Conservation (phyloP, 108 stramenopile species). For the Tribonema minus region DNA sequence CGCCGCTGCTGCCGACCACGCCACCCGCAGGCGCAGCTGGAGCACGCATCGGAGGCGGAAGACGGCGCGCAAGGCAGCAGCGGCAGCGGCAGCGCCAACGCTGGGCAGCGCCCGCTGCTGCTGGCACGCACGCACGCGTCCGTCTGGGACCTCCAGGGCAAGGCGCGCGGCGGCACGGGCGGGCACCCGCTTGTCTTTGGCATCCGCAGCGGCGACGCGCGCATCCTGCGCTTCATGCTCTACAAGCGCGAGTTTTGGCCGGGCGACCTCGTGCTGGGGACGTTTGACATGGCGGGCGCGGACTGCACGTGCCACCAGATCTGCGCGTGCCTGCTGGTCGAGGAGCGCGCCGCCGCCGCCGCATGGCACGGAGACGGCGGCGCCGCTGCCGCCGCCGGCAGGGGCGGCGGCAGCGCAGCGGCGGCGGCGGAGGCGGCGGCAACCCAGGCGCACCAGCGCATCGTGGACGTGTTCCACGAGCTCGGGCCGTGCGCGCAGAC, state of each 20-base stretch:
- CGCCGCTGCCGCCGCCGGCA: not conserved
- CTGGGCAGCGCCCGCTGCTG: not conserved
- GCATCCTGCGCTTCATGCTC: slow-evolving; percentile 23
- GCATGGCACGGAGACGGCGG: not conserved
- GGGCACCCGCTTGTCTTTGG: slow-evolving; percentile 8
- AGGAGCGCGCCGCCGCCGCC: not conserved
- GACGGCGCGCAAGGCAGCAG: too few species aligned
- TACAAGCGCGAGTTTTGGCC: slow-evolving; percentile 23
- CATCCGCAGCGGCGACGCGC: slow-evolving; percentile 18
- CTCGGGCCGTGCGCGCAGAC: slow-evolving; percentile 13
- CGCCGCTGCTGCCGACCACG: not conserved
- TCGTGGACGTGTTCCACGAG: slow-evolving; percentile 28
- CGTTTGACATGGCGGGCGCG: slow-evolving; percentile 16
- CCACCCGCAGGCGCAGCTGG: not conserved
- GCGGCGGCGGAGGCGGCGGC: not conserved
- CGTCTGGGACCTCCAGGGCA: not conserved
- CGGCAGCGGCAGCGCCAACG: not conserved
- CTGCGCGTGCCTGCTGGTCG: slow-evolving; percentile 20
- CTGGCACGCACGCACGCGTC: not conserved
- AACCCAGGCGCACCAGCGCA: slow-evolving; percentile 7
- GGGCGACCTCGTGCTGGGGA: slow-evolving; percentile 28
- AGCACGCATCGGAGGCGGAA: too few species aligned
- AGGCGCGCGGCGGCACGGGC: not conserved
- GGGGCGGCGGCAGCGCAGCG: not conserved
- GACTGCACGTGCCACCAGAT: slow-evolving; percentile 11